Evolutionary conservation across 306 rosid genomes (phyloP).

Genomic region (Calophaca sinica): DNA sequence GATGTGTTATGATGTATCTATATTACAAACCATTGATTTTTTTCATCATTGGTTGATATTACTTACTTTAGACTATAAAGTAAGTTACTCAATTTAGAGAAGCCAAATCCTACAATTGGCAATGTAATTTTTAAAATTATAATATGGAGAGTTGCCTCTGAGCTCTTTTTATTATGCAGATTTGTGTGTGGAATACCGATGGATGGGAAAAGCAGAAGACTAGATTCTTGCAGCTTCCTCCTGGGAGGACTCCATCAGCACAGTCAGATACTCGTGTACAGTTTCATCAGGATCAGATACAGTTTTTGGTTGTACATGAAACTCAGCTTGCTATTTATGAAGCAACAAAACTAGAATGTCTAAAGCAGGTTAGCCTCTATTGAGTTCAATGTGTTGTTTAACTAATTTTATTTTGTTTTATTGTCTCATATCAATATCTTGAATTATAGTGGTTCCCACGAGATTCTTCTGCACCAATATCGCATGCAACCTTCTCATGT

Average conservation of each 20-base stretch:
- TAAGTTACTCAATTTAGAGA: too few species aligned
- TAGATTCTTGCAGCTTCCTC: conserved; percentile 84
- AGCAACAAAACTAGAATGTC: conserved; percentile 79
- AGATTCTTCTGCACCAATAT: conserved; percentile 83
- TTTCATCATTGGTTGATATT: too few species aligned
- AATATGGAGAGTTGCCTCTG: conserved; percentile 33
- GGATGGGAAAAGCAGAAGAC: conserved; percentile 95
- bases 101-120: not conserved
- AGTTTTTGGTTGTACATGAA: conserved; percentile 91
- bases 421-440: conserved; percentile 10
- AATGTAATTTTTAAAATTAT: not conserved
- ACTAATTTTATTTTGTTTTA: not conserved
- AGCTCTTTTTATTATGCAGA: conserved; percentile 54
- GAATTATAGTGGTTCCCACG: conserved; percentile 68
- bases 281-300: conserved; percentile 93
- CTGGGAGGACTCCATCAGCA: conserved; percentile 77
- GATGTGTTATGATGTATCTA: too few species aligned
- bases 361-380: conserved; percentile 68
- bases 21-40: too few species aligned
- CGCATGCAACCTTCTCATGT: conserved; percentile 91
- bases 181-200: conserved; percentile 90
- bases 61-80: too few species aligned
- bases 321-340: conserved; percentile 94
- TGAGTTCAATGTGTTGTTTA: not conserved
- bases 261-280: conserved; percentile 89